Evolutionary conservation across 176 grass and related monocot genomes (phyloP).

Genomic region (Eragrostis curvula): DNA sequence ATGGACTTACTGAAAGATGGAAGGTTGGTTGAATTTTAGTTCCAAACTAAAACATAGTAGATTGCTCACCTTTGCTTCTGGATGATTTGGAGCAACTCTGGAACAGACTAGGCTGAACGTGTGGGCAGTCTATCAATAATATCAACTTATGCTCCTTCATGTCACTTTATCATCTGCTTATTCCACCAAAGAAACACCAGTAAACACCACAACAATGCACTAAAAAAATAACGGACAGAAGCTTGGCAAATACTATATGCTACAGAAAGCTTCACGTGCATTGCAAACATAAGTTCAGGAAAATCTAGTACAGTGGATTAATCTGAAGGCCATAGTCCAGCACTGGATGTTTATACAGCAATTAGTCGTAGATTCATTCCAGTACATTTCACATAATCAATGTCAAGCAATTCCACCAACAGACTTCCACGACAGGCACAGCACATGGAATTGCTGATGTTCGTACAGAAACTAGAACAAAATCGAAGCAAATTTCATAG

Average conservation of each 20-base stretch:
- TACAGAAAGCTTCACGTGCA: not conserved
- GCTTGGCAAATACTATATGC: not conserved
- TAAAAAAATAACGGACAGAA: not conserved
- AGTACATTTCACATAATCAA: too few species aligned
- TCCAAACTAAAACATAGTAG: not conserved
- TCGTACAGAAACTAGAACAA: not conserved
- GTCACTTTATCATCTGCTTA: constrained; percentile 82
- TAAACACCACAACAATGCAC: not conserved
- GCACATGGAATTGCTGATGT: not conserved
- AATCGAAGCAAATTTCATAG: not conserved
- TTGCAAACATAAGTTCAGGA: not conserved
- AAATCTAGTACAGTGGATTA: not conserved
- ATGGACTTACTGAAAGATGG: not conserved
- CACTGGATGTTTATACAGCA: not conserved
- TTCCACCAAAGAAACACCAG: constrained; percentile 1
- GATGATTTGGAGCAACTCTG: constrained; percentile 94
- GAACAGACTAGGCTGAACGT: constrained; percentile 85
- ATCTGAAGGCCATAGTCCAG: not conserved
- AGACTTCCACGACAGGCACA: not conserved
- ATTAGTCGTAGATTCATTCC: too few species aligned
- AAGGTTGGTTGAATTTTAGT: not conserved
- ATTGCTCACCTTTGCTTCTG: constrained; percentile 78
- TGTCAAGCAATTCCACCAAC: not conserved
- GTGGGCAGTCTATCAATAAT: constrained; percentile 85
- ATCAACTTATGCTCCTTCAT: constrained; percentile 64